Conservation (phyloP, 2,329 filamentous ascomycete species). For the Huntiella decipiens region DNA sequence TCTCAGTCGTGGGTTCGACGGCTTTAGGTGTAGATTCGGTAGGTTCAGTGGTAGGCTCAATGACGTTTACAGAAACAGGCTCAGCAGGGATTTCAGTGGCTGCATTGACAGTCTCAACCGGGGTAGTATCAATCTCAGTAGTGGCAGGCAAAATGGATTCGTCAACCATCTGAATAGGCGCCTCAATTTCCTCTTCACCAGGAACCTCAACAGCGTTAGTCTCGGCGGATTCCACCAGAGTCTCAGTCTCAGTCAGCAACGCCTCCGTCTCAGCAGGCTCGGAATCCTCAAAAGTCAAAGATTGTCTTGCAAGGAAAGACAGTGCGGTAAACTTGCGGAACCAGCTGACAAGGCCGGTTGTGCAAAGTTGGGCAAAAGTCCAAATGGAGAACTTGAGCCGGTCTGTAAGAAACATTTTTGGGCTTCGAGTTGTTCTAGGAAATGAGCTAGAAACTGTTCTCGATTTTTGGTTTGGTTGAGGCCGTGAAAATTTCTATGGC, state of each 20-base stretch:
- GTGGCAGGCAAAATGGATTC: no score
- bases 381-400: background rate
- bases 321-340: slow-evolving; percentile 4
- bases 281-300: background rate
- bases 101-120: slow-evolving; percentile 7
- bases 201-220: no score
- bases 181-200: no score
- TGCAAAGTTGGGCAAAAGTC: slow-evolving; percentile 7
- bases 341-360: slow-evolving; percentile 1
- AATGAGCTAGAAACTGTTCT: background rate
- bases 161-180: no score
- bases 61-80: background rate
- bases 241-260: no score
- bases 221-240: no score
- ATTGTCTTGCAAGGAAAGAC: slow-evolving; percentile 11
- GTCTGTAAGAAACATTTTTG: slow-evolving; percentile 2
- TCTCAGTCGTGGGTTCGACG: background rate
- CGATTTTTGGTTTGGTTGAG: background rate
- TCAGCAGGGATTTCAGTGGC: background rate
- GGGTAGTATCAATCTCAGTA: slow-evolving; percentile 1
- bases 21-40: background rate
- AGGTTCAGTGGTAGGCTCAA: background rate
- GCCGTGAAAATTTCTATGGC: no score
- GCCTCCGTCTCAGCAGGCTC: no score
- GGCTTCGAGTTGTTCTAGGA: background rate